These are phyloP conservation scores for Luvunga scandens DNA, from an alignment of 345 rosid genomes.

Conservation along the genomic window DNA sequence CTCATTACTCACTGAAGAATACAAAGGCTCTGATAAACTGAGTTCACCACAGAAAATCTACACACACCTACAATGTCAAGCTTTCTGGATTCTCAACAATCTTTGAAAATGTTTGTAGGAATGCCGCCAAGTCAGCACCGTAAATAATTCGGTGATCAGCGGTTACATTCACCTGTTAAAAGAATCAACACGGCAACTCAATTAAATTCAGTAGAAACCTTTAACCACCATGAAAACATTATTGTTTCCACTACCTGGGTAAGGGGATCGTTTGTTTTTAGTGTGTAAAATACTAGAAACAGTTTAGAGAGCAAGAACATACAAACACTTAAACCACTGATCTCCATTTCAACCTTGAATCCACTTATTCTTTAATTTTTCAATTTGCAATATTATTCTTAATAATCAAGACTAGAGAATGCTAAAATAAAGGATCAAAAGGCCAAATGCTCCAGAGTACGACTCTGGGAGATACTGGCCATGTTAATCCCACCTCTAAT, in stretches of 20 bases:
- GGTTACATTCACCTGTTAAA: constrained; percentile 86
- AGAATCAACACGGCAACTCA: constrained; percentile 10
- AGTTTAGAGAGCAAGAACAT: not conserved
- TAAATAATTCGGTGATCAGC: constrained; percentile 90
- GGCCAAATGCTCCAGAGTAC: not conserved
- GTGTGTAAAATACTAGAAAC: not conserved
- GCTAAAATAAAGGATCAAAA: not conserved
- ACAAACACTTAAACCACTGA: not conserved
- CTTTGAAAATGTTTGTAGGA: constrained; percentile 89
- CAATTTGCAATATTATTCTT: not conserved
- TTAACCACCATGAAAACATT: not conserved
- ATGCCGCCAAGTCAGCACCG: constrained; percentile 95
- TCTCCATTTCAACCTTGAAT: not conserved
- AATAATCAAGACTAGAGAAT: not conserved
- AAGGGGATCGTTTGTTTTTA: not conserved
- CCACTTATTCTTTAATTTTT: not conserved
- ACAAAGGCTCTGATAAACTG: constrained; percentile 3
- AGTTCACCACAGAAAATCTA: constrained; percentile 1
- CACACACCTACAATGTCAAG: constrained; percentile 59
- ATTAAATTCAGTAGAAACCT: constrained; percentile 1
- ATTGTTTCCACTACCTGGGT: not conserved
- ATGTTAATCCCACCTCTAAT: not conserved
- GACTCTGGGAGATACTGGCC: not conserved
- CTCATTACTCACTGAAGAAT: constrained; percentile 2
- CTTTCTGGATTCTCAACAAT: constrained; percentile 80